phyloP scores from a whole-genome alignment of 1,284 basidiomycete species.

The Gastroboletus turbinatus region DNA sequence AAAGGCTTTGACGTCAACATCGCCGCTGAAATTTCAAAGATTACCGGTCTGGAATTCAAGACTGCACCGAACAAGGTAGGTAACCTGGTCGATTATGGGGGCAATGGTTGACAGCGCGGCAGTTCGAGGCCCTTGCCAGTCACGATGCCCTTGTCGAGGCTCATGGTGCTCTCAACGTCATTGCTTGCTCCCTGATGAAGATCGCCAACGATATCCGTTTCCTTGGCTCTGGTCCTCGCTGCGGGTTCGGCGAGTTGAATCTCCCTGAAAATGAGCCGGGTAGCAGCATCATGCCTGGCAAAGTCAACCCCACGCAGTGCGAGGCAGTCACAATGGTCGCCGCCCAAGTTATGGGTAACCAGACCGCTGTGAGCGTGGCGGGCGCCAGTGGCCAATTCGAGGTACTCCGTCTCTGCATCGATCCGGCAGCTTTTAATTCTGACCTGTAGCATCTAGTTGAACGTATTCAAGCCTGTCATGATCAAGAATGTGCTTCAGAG shows the following conservation, averaged over 20 bases:
- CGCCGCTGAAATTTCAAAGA: conserved; percentile 88
- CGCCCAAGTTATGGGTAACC: conserved; percentile 98
- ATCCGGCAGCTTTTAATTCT: conserved; percentile 1
- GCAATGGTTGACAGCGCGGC: conserved; percentile 5
- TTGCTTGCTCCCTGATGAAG: conserved; percentile 98
- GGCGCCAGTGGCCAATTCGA: conserved; percentile 98
- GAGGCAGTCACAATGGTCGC: conserved; percentile 99
- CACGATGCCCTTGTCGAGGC: conserved; percentile 98
- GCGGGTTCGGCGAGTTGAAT: conserved; percentile 92
- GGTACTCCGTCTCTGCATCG: conserved; percentile 40
- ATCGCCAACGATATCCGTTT: conserved; percentile 99
- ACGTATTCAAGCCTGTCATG: conserved; percentile 99
- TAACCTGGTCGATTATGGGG: neutral
- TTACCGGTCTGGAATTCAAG: conserved; percentile 89
- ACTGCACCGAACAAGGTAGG: conserved; percentile 96
- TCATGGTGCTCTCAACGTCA: conserved; percentile 92
- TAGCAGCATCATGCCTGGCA: conserved; percentile 99
- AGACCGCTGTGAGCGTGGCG: conserved; percentile 90
- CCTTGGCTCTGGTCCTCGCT: conserved; percentile 96
- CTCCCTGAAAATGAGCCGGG: conserved; percentile 99
- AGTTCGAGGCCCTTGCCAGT: conserved; percentile 96
- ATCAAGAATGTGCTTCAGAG: conserved; percentile 98
- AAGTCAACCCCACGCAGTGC: conserved; percentile 99
- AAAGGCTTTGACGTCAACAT: conserved; percentile 96
- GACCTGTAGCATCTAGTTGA: conserved; percentile 56